Conservation (phyloP, 1,284 basidiomycete species). For the Phylloboletellus chloephorus region DNA sequence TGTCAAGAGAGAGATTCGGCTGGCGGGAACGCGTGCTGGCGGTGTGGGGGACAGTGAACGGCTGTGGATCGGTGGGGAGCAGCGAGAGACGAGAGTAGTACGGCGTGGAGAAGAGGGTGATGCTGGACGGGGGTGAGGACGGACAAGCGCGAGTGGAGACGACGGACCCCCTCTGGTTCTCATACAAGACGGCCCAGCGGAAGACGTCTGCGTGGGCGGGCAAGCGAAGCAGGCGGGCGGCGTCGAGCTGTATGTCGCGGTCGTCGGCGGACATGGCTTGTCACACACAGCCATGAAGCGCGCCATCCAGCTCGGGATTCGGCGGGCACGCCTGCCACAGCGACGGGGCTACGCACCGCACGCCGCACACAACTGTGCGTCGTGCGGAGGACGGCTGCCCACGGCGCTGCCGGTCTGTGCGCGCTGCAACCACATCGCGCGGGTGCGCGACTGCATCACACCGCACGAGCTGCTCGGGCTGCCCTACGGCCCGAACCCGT, state of each 20-base stretch:
- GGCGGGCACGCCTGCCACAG: slow-evolving; percentile 5
- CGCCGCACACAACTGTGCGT: slow-evolving; percentile 31
- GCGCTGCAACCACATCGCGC: slow-evolving; percentile 57
- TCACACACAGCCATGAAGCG: neutral
- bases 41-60: slow-evolving; percentile 60
- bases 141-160: neutral
- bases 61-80: slow-evolving; percentile 67
- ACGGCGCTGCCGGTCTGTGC: slow-evolving; percentile 65
- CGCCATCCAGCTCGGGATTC: neutral
- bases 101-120: slow-evolving; percentile 66
- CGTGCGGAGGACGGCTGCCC: slow-evolving; percentile 53
- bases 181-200: slow-evolving; percentile 69
- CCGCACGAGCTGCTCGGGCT: slow-evolving; percentile 63
- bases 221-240: slow-evolving; percentile 23
- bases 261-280: slow-evolving; percentile 36
- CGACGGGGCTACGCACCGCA: slow-evolving; percentile 16
- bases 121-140: slow-evolving; percentile 34
- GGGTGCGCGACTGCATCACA: slow-evolving; percentile 45
- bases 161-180: slow-evolving; percentile 74
- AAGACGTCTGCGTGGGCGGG: slow-evolving; percentile 48
- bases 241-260: slow-evolving; percentile 37
- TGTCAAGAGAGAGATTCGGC: slow-evolving; percentile 50
- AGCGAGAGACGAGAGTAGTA: slow-evolving; percentile 68
- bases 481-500: slow-evolving; percentile 56
- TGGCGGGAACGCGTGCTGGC: slow-evolving; percentile 39